Evolutionary conservation across 2,329 filamentous ascomycete genomes (phyloP).

Genomic region (Fusarium sp.): DNA sequence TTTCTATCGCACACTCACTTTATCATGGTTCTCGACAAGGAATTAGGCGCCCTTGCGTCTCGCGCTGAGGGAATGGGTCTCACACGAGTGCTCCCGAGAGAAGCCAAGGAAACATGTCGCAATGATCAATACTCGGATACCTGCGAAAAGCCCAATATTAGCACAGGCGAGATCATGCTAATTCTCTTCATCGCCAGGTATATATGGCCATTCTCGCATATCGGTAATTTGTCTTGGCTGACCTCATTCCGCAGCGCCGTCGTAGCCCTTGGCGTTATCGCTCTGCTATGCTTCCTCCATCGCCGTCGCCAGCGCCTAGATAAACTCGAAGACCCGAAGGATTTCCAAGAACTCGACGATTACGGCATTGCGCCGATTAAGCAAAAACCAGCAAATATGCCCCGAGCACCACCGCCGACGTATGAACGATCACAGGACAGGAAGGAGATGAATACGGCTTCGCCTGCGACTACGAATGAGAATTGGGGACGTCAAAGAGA

Average conservation of each 20-base stretch:
- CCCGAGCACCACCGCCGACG: slow-evolving; percentile 29
- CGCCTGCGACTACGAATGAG: neutral
- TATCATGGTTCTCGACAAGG: slow-evolving; percentile 28
- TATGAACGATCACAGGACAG: slow-evolving; percentile 19
- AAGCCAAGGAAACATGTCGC: slow-evolving; percentile 31
- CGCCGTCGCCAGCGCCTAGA: slow-evolving; percentile 33
- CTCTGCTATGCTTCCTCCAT: slow-evolving; percentile 33
- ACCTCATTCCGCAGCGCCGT: slow-evolving; percentile 13
- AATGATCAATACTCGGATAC: slow-evolving; percentile 21
- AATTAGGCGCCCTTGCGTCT: slow-evolving; percentile 9
- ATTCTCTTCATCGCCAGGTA: slow-evolving; percentile 31
- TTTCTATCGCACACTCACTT: neutral
- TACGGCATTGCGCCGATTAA: slow-evolving; percentile 32
- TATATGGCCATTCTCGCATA: neutral
- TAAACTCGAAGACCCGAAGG: slow-evolving; percentile 36
- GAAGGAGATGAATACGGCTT: neutral
- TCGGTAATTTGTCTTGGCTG: neutral
- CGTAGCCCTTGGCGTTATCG: slow-evolving; percentile 22
- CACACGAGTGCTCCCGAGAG: slow-evolving; percentile 34
- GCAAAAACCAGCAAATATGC: slow-evolving; percentile 16
- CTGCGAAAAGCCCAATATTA: slow-evolving; percentile 36
- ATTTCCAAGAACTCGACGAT: slow-evolving; percentile 41
- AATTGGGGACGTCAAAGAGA: slow-evolving; percentile 16
- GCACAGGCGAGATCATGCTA: slow-evolving; percentile 25
- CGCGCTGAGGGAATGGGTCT: slow-evolving; percentile 15